phyloP scores from a whole-genome alignment of 768 basidiomycete genomes.

The Lactarius deliciosus region DNA sequence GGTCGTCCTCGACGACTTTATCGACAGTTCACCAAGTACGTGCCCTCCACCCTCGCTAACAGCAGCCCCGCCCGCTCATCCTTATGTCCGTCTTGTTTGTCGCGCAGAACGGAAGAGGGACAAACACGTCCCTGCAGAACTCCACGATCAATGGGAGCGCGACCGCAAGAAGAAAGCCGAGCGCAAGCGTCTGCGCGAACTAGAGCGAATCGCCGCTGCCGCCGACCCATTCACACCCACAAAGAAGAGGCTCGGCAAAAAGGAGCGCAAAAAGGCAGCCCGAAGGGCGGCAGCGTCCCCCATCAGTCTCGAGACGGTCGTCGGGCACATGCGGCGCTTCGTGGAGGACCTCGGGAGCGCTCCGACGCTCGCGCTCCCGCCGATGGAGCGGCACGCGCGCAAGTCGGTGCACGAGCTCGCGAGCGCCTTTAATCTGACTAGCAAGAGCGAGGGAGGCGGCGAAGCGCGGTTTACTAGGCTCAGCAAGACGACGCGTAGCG shows the following conservation, averaged over 20 bases:
- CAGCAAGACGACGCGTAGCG: slow-evolving; percentile 61
- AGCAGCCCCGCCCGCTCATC: background rate
- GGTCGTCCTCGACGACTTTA: slow-evolving; percentile 34
- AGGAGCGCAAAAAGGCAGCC: slow-evolving; percentile 62
- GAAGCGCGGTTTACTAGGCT: slow-evolving; percentile 74
- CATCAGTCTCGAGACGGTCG: slow-evolving; percentile 46
- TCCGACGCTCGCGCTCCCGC: slow-evolving; percentile 65
- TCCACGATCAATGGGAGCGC: slow-evolving; percentile 71
- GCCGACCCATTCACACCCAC: slow-evolving; percentile 63
- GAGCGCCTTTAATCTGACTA: slow-evolving; percentile 73
- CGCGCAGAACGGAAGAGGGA: slow-evolving; percentile 48
- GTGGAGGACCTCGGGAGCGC: slow-evolving; percentile 53
- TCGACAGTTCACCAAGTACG: slow-evolving; percentile 52
- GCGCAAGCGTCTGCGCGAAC: slow-evolving; percentile 59
- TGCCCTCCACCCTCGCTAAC: slow-evolving; percentile 15
- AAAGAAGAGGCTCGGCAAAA: slow-evolving; percentile 68
- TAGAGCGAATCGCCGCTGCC: slow-evolving; percentile 53
- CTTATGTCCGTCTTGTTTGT: background rate
- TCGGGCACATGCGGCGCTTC: slow-evolving; percentile 70
- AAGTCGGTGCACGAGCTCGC: slow-evolving; percentile 80
- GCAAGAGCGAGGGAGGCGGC: slow-evolving; percentile 71
- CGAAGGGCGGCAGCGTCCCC: slow-evolving; percentile 41
- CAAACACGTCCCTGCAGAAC: slow-evolving; percentile 50
- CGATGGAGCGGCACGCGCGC: slow-evolving; percentile 71
- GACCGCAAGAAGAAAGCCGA: slow-evolving; percentile 86